Percentiles rank a stretch among this genome's conserved stretches.
These are phyloP conservation scores for Onygenales sp. DNA, from an alignment of 2,329 filamentous ascomycete genomes.

Conservation along the genomic window DNA sequence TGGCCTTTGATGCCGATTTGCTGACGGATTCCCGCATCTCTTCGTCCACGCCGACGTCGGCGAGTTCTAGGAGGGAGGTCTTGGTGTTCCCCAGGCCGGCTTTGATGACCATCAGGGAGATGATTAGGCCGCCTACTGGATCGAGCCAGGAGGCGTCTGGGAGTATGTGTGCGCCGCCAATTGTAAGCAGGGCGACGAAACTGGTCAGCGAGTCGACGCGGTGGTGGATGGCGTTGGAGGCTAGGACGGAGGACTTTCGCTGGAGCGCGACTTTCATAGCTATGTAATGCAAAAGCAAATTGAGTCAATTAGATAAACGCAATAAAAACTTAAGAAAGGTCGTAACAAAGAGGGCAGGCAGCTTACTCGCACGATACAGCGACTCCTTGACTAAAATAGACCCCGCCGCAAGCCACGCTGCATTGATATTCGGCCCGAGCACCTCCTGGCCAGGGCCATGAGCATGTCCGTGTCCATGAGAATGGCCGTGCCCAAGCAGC, in stretches of 20 bases:
- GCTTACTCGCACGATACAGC: conserved; percentile 90
- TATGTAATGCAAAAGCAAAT: conserved; percentile 25
- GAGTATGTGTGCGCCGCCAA: conserved; percentile 80
- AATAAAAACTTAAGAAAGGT: not conserved
- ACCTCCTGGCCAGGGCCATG: conserved; percentile 43
- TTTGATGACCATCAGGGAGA: conserved; percentile 86
- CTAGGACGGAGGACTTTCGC: conserved; percentile 89
- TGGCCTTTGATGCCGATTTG: conserved; percentile 52
- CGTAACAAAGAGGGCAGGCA: not conserved
- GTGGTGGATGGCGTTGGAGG: conserved; percentile 93
- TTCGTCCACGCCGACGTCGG: conserved; percentile 79
- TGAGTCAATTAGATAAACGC: not conserved
- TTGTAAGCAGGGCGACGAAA: conserved; percentile 81
- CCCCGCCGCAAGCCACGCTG: conserved; percentile 84
- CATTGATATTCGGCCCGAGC: conserved; percentile 74
- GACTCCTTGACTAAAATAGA: conserved; percentile 93
- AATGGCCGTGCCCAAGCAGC: conserved; percentile 46
- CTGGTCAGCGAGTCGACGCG: conserved; percentile 92
- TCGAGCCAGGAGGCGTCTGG: conserved; percentile 85
- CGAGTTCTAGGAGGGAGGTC: conserved; percentile 73
- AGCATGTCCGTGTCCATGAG: conserved; percentile 42
- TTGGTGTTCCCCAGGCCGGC: conserved; percentile 82
- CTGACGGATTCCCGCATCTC: conserved; percentile 68
- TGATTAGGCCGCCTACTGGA: conserved; percentile 83
- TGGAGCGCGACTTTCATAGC: conserved; percentile 92